phyloP scores from a whole-genome alignment of 371 early-diverging fungal species.

The Circinella minor region DNA sequence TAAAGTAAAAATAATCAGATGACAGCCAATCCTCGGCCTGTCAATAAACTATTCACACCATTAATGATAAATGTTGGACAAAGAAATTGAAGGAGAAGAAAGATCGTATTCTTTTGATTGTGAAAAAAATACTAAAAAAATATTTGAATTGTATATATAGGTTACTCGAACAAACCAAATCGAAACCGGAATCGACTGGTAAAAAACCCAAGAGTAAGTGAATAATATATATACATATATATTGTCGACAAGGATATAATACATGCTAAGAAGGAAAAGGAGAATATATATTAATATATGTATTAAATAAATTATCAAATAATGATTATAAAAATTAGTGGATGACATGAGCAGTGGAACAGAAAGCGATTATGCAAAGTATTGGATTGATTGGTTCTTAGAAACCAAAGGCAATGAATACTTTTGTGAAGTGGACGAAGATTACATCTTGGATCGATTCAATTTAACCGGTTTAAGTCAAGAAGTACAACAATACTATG shows the following conservation, averaged over 20 bases:
- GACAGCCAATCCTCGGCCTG: not conserved
- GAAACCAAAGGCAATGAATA: constrained; percentile 88
- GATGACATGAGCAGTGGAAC: constrained; percentile 69
- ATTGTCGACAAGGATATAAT: not conserved
- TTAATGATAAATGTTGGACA: too few relatives aligned
- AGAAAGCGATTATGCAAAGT: constrained; percentile 70
- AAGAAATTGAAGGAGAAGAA: not conserved
- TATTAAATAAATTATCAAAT: not conserved
- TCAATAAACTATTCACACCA: too few relatives aligned
- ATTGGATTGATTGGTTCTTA: constrained; percentile 88
- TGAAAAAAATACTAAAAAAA: not conserved
- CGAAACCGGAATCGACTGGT: constrained; percentile 18
- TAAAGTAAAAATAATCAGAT: not conserved
- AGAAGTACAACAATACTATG: constrained; percentile 79
- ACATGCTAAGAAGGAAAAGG: not conserved
- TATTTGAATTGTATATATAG: not conserved
- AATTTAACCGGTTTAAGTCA: constrained; percentile 91
- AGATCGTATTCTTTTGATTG: not conserved
- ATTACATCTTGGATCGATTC: constrained; percentile 94
- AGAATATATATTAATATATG: not conserved
- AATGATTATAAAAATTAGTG: constrained; percentile 33
- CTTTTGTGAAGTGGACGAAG: constrained; percentile 95
- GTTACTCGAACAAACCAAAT: constrained; percentile 17
- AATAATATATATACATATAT: not conserved
- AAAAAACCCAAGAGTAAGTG: constrained; percentile 21